A percentile compares a stretch with the other conserved stretches of the same genome.
Evolutionary conservation across 805 yeast species (phyloP).

Genomic region (Teunomyces kruisii): DNA sequence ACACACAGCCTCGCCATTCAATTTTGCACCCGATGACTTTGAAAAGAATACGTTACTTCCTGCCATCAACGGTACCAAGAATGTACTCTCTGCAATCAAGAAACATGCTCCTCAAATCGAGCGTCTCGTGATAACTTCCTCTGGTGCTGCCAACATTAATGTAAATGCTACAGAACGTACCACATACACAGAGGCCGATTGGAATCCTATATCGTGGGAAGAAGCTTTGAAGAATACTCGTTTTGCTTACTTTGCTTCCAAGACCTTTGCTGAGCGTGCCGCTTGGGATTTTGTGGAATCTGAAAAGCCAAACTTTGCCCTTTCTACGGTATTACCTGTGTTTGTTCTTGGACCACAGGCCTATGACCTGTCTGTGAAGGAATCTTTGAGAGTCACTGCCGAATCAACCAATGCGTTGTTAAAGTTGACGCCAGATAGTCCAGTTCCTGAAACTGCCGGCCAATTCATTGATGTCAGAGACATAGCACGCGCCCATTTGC

Average conservation of each 20-base stretch:
- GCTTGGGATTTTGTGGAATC: conserved; percentile 20
- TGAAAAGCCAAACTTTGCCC: conserved; percentile 31
- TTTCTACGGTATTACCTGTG: conserved; percentile 53
- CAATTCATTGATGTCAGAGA: conserved; percentile 46
- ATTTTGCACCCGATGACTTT: no score
- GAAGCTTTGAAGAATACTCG: conserved; percentile 39
- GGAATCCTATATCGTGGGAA: conserved; percentile 56
- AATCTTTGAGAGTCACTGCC: conserved; percentile 31
- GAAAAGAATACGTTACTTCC: no score
- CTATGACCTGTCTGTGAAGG: conserved; percentile 31
- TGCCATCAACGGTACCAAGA: no score
- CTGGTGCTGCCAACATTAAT: no score
- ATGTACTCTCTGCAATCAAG: no score
- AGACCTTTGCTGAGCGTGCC: conserved; percentile 18
- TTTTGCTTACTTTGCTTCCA: conserved; percentile 30
- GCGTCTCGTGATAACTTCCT: no score
- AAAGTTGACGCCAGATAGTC: conserved; percentile 21
- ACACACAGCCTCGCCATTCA: no score
- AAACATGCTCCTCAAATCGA: no score
- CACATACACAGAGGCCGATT: no score
- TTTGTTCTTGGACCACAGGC: conserved; percentile 62
- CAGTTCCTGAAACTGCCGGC: conserved; percentile 16
- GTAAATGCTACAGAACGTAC: no score
- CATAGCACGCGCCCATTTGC: conserved; percentile 48
- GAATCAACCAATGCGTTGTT: conserved; percentile 42